Conservation (phyloP, 257 asterid species). For the Parsonsia alboflavescens region DNA sequence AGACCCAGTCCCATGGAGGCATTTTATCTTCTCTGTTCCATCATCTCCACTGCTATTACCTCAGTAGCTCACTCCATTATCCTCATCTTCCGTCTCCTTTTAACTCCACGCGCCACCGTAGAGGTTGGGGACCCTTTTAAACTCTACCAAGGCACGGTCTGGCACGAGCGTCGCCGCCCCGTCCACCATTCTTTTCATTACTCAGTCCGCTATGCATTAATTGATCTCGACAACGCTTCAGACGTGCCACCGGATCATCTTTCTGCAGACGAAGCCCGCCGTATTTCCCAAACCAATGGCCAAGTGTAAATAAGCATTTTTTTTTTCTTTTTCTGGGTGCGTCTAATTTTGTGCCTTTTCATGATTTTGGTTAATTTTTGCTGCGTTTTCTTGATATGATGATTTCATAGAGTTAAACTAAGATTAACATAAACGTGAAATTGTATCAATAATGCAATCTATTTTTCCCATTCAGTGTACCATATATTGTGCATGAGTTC, state of each 20-base stretch:
- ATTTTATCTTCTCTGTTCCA: slow-evolving; percentile 59
- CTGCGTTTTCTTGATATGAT: too few species aligned
- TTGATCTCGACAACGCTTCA: slow-evolving; percentile 58
- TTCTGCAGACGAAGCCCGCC: slow-evolving; percentile 61
- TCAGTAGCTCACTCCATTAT: slow-evolving; percentile 46
- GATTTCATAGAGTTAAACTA: background rate
- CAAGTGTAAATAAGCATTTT: slow-evolving; percentile 46
- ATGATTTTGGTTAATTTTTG: background rate
- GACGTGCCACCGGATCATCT: slow-evolving; percentile 52
- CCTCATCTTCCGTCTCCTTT: slow-evolving; percentile 49
- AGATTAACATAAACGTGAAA: background rate
- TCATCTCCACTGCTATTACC: slow-evolving; percentile 43
- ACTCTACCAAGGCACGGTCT: slow-evolving; percentile 77
- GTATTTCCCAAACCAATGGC: slow-evolving; percentile 60
- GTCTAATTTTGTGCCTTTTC: slow-evolving; percentile 4
- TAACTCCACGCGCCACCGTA: slow-evolving; percentile 12
- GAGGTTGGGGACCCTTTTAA: slow-evolving; percentile 19
- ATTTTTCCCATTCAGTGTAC: background rate
- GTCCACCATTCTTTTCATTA: slow-evolving; percentile 81
- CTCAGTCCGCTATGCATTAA: slow-evolving; percentile 74
- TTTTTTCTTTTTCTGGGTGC: background rate
- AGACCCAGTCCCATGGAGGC: slow-evolving; percentile 43
- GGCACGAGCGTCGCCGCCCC: slow-evolving; percentile 94
- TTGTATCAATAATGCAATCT: background rate
- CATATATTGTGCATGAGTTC: background rate